phyloP scores from a whole-genome alignment of 2,329 filamentous ascomycete genomes.

The Aspergillus fijiensis region DNA sequence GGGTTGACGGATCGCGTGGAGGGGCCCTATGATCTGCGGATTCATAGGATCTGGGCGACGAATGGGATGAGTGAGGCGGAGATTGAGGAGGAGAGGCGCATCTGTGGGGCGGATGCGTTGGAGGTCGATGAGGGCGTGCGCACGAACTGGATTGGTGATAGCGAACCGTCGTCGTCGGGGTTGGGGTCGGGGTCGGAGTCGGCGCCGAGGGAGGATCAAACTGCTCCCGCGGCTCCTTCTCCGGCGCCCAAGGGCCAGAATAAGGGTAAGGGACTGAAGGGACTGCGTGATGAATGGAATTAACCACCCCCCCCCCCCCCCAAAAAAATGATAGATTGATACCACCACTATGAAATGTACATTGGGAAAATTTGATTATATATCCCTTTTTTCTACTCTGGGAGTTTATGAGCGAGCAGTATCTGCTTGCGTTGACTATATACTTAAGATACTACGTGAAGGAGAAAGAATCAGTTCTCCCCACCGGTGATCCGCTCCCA shows the following conservation, averaged over 20 bases:
- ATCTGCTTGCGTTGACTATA: not conserved
- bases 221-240: not conserved
- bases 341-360: conserved; percentile 15
- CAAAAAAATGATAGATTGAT: not conserved
- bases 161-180: conserved; percentile 6
- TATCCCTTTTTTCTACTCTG: not conserved
- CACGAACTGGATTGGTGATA: conserved; percentile 25
- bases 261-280: conserved; percentile 36
- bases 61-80: conserved; percentile 58
- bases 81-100: conserved; percentile 41
- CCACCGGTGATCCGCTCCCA: conserved; percentile 67
- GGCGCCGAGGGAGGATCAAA: not conserved
- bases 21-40: conserved; percentile 81
- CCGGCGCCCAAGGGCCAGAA: conserved; percentile 8
- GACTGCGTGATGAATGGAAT: conserved; percentile 38
- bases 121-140: conserved; percentile 37
- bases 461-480: conserved; percentile 33
- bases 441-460: not conserved
- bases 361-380: not conserved
- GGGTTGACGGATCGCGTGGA: conserved; percentile 85
- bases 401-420: not conserved
- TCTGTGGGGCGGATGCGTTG: conserved; percentile 42
- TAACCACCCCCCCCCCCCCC: not conserved
- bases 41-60: conserved; percentile 88
- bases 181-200: conserved; percentile 7